These are phyloP conservation scores for Suillus discolor DNA, from an alignment of 768 basidiomycete species.

Conservation along the genomic window DNA sequence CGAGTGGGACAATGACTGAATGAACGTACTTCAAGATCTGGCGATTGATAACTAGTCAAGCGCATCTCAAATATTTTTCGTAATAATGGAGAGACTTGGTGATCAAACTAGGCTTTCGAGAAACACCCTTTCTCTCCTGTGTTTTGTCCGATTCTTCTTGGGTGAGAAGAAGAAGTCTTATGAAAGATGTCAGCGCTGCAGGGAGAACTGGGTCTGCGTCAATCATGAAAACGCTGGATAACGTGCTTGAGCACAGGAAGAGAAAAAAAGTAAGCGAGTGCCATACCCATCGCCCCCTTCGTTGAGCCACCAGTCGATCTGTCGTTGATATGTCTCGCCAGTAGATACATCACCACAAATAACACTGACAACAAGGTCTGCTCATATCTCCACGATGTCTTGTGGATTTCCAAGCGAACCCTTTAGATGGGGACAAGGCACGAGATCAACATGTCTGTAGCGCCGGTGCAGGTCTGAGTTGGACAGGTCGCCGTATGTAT, in stretches of 20 bases:
- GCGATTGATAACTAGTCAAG: conserved; percentile 55
- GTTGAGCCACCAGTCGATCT: conserved; percentile 95
- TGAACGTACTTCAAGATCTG: conserved; percentile 45
- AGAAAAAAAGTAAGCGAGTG: not conserved
- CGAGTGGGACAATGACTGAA: conserved; percentile 2
- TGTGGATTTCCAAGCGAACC: conserved; percentile 65
- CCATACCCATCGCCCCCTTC: conserved; percentile 87
- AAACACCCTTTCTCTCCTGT: conserved; percentile 63
- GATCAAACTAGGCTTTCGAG: conserved; percentile 68
- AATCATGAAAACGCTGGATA: conserved; percentile 54
- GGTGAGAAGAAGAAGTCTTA: conserved; percentile 60
- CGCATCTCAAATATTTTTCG: conserved; percentile 53
- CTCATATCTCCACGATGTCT: conserved; percentile 77
- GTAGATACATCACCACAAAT: conserved; percentile 23
- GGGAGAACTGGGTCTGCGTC: conserved; percentile 56
- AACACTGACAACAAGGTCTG: conserved; percentile 62
- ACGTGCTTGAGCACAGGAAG: not conserved
- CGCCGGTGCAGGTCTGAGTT: conserved; percentile 92
- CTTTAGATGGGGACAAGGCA: conserved; percentile 50
- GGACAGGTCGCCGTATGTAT: conserved; percentile 93
- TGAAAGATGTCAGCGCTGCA: conserved; percentile 61
- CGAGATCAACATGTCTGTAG: conserved; percentile 89
- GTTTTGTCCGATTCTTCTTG: conserved; percentile 61
- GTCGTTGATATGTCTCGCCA: conserved; percentile 39
- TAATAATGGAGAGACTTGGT: conserved; percentile 47